These are phyloP conservation scores for Bipolaris victoriae DNA, from an alignment of 2,329 filamentous ascomycete genomes.

Conservation along the genomic window DNA sequence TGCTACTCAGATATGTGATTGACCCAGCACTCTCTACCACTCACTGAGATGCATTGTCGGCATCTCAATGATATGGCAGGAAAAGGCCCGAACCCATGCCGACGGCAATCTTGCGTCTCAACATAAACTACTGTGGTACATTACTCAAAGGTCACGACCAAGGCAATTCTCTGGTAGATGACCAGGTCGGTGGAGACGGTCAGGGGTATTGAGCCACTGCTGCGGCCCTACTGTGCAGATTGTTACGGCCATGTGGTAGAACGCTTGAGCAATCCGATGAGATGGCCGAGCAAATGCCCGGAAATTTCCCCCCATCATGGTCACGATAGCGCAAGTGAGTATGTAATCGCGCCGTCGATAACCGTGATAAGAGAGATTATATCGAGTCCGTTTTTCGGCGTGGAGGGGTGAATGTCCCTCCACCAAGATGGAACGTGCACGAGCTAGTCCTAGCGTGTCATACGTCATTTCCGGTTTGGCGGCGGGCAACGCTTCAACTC, in stretches of 20 bases:
- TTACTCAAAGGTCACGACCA: background rate
- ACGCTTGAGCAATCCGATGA: background rate
- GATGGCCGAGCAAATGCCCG: background rate
- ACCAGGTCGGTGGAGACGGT: slow-evolving; percentile 12
- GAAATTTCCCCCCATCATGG: background rate
- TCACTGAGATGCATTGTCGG: background rate
- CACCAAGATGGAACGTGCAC: slow-evolving; percentile 12
- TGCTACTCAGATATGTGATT: background rate
- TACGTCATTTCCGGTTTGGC: slow-evolving; percentile 25
- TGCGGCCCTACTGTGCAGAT: background rate
- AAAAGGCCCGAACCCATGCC: slow-evolving; percentile 8
- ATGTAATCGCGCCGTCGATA: slow-evolving; percentile 7
- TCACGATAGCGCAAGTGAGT: too few relatives aligned
- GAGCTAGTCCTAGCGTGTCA: slow-evolving; percentile 11
- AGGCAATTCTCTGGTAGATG: slow-evolving; percentile 5
- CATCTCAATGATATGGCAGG: slow-evolving; percentile 1
- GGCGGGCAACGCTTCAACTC: slow-evolving; percentile 18
- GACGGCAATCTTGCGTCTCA: background rate
- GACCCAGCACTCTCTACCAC: background rate
- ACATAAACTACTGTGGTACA: background rate
- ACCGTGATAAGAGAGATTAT: background rate
- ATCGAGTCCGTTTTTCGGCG: slow-evolving; percentile 17
- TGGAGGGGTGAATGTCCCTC: slow-evolving; percentile 14
- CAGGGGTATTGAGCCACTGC: slow-evolving; percentile 3
- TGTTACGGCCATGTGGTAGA: background rate